Base-by-base conservation (phyloP, 768 basidiomycete genomes). In the Coprinellus aureogranulatus region DNA sequence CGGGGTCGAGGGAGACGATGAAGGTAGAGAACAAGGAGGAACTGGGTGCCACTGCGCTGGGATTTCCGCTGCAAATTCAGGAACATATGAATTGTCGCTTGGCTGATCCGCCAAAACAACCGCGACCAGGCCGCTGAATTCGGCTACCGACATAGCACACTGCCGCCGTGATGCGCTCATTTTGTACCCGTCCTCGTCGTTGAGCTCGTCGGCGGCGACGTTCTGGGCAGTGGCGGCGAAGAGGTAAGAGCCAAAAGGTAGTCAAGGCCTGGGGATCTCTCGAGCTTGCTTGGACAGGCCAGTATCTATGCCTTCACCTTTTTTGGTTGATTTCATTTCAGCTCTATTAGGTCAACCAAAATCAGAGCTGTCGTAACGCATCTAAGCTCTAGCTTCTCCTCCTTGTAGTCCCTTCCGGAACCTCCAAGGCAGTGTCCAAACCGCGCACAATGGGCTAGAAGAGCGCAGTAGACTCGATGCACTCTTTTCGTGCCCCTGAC, bases 361-460 rank as follows among this genome's bases (percentile, higher is more conserved):
- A 44, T 44, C 8, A 44, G n/a, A n/a, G n/a, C n/a, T n/a, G n/a
- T n/a, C n/a, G n/a, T n/a, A n/a, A n/a, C n/a, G n/a, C n/a, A n/a
- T n/a, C n/a, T 18, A n/a, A 16, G 9, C 20, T 5, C 5, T 10
- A 37, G 4, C 50, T 37, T 52, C 30, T 37, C 31, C 4, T 52
- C 31, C 34, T 52, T 52, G 50, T 52, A 28, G n/a, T 30, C 50
- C n/a, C 20, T 37, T 52, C 31, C 10, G 50, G 50, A 52, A 52
- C 26, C 48, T 34, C 50, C n/a, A n/a, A n/a, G n/a, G n/a, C n/a
- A n/a, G n/a, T n/a, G 48, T 28, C 48, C 18, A 28, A 49, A 28
- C 25, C 18, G 27, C 14, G 22, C 26, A 49, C 48, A 49, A 49
- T 9, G 48, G 48, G 16, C 48, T 49, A 49, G 48, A 30, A 27